Evolutionary conservation across 306 rosid species (phyloP).

Genomic region (Prunus davidiana): DNA sequence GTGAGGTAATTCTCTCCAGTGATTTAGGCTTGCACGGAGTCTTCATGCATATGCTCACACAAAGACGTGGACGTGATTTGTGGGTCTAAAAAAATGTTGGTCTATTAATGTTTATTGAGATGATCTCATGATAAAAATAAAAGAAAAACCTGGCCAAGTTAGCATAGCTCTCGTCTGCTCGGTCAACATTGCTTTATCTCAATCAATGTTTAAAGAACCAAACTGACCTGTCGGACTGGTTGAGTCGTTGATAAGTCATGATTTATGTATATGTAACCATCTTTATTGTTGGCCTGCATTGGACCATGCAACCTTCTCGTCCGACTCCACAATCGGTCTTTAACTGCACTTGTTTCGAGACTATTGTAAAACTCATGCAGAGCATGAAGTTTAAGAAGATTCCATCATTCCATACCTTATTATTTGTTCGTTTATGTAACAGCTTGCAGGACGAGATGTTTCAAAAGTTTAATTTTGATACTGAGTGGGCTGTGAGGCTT

Average conservation of each 20-base stretch:
- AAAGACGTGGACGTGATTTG: neutral
- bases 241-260: neutral
- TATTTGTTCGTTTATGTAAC: conserved; percentile 34
- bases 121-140: neutral
- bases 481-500: conserved; percentile 94
- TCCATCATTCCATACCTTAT: conserved; percentile 7
- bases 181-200: neutral
- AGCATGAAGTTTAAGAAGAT: conserved; percentile 1
- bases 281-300: neutral
- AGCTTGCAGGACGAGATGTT: conserved; percentile 99
- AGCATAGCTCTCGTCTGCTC: neutral
- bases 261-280: neutral
- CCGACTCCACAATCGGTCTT: neutral
- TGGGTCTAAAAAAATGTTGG: neutral
- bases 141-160: neutral
- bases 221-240: neutral
- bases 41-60: neutral
- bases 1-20: conserved; percentile 62
- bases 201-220: neutral
- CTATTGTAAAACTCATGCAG: neutral
- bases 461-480: conserved; percentile 92
- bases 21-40: neutral
- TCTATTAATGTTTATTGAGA: neutral
- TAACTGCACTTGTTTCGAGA: neutral
- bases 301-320: neutral